Base-by-base conservation (phyloP, 2,329 filamentous ascomycete genomes). In the Cordyceps farinosa region DNA sequence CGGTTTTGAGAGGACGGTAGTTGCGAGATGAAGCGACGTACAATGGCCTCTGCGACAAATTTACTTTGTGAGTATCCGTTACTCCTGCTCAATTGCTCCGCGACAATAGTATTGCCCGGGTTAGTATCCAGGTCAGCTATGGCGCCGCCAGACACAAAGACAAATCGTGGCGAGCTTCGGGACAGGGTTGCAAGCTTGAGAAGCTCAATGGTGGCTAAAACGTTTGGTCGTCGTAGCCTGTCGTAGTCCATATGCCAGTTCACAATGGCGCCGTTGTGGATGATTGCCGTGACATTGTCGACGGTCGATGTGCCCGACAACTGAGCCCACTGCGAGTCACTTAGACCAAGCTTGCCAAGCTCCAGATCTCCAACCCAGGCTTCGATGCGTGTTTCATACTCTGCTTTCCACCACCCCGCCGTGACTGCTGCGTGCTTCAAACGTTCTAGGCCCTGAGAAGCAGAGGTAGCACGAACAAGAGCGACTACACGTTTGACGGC, bases 201-300 rank as follows among this genome's bases (percentile, higher is more conserved):
- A 10, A 72, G 65, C 6, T 68, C 53, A 8, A 65, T 10, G 3
- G 69, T 69, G 1, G 70, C 68, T 2, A 61, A 77, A 2, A 97
- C 92, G 71, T 97, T 97, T 55, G 89, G 81, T 1, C 84, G 79
- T 69, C 84, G 85, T 67, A 97, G 82, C 50, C 85, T 84, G 15
- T 86, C 82, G 75, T 96, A 97, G 8, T 85, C 87, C 69, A 87
- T 82, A 36, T 96, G 86, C 92, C 91, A 96, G 72, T 96, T 89
- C 9, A 90, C 87, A 40, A 82, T 79, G n/a, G 91, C 91, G 52
- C 91, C 93, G 71, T 97, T 97, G 79, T 97, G 89, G 42, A 92
- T 84, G 8, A 92, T 80, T 1, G 87, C 82, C 70, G 95, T 90
- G 0, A 88, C 88, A 48, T 87, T 81, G 5, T 87, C 76, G 2